A percentile compares a stretch with the other conserved stretches of the same genome.
phyloP scores from a whole-genome alignment of 1,284 basidiomycete genomes.

The Moesziomyces antarcticus region DNA sequence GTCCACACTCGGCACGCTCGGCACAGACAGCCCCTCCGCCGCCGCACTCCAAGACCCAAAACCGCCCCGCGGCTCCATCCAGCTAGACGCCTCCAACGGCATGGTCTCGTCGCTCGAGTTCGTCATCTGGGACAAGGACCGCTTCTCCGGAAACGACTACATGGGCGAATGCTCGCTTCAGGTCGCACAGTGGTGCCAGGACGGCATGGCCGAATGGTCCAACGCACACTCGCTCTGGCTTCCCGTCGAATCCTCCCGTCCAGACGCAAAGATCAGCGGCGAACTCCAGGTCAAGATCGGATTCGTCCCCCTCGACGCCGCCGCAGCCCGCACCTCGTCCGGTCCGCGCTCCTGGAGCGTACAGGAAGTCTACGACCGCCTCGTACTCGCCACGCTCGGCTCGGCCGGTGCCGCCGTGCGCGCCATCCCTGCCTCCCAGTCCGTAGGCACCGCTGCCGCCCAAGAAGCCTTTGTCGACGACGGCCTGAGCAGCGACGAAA shows the following conservation, averaged over 20 bases:
- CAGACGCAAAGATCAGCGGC: conserved; percentile 45
- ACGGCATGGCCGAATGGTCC: conserved; percentile 35
- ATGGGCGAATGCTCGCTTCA: conserved; percentile 85
- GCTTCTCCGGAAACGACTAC: conserved; percentile 80
- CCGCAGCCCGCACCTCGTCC: background rate
- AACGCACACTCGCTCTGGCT: conserved; percentile 48
- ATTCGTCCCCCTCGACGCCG: conserved; percentile 29
- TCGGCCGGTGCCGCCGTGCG: conserved; percentile 44
- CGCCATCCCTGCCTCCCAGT: conserved; percentile 57
- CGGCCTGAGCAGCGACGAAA: conserved; percentile 48
- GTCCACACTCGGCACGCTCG: conserved; percentile 3
- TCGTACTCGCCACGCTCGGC: conserved; percentile 38
- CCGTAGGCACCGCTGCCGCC: conserved; percentile 53
- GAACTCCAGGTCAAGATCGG: conserved; percentile 58
- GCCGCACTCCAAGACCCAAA: conserved; percentile 7
- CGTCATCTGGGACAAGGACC: conserved; percentile 92
- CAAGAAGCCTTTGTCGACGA: conserved; percentile 58
- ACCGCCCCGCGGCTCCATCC: conserved; percentile 42
- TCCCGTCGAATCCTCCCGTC: conserved; percentile 51
- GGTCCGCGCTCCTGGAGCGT: conserved; percentile 29
- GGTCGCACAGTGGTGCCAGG: conserved; percentile 81
- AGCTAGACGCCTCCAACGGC: conserved; percentile 46
- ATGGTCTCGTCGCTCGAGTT: conserved; percentile 74
- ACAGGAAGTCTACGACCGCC: conserved; percentile 45
- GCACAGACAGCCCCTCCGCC: conserved; percentile 5